A percentile compares a stretch with the other conserved stretches of the same genome.
phyloP scores from a whole-genome alignment of 306 rosid genomes.

The Pachyrhizus erosus region DNA sequence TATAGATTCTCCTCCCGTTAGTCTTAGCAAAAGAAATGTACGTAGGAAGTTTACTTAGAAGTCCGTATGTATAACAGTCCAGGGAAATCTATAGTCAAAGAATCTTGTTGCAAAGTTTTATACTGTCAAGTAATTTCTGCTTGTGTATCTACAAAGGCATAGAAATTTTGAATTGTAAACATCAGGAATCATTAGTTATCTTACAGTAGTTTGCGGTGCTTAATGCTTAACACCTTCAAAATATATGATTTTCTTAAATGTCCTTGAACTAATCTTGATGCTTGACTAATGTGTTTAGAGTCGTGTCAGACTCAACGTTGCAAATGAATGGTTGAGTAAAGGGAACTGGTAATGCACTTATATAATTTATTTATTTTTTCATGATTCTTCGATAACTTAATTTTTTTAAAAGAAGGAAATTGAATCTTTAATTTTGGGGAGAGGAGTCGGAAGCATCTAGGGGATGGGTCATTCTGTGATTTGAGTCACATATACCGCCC shows the following conservation, averaged over 20 bases:
- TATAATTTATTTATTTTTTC: neutral
- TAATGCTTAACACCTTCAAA: constrained; percentile 8
- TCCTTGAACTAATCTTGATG: neutral
- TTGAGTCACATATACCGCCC: neutral
- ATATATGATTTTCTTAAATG: neutral
- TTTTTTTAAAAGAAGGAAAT: neutral
- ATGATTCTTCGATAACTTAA: neutral
- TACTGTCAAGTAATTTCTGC: constrained; percentile 35
- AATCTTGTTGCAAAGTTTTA: constrained; percentile 45
- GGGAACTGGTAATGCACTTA: neutral
- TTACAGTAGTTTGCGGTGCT: constrained; percentile 10
- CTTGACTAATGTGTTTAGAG: neutral
- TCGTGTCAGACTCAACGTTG: neutral
- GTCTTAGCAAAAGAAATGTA: constrained; percentile 56
- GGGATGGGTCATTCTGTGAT: neutral
- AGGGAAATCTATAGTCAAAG: constrained; percentile 50
- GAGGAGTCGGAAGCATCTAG: neutral
- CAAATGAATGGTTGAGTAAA: constrained; percentile 3
- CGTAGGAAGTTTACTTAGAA: constrained; percentile 54
- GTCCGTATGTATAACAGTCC: constrained; percentile 38
- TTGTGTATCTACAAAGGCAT: constrained; percentile 46
- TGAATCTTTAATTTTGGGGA: neutral
- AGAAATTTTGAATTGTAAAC: constrained; percentile 47
- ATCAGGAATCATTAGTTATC: constrained; percentile 32
- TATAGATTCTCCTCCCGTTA: constrained; percentile 47